Percentiles rank a stretch among this genome's conserved stretches.
Conservation (phyloP, 441 rosid genomes). For the Eutrema salsugineum region DNA sequence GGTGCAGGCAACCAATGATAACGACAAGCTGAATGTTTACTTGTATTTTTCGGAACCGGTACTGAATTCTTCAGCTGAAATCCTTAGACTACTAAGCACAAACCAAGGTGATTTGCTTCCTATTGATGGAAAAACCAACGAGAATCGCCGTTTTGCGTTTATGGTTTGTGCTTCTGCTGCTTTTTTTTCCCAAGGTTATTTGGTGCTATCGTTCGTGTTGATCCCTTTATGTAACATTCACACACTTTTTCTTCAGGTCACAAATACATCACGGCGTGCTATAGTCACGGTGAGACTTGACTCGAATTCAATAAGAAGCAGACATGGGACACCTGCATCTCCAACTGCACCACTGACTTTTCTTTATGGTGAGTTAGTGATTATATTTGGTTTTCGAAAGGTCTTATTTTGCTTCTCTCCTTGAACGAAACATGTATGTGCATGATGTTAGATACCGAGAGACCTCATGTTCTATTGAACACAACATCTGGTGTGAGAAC, state of each 20-base stretch:
- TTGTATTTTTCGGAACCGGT: conserved; percentile 82
- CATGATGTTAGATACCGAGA: conserved; percentile 60
- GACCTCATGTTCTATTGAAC: conserved; percentile 70
- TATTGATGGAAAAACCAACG: conserved; percentile 44
- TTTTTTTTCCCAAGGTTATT: not conserved
- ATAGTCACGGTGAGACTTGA: conserved; percentile 53
- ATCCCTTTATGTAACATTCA: not conserved
- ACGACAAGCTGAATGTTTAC: conserved; percentile 57
- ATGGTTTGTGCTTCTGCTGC: conserved; percentile 44
- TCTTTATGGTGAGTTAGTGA: conserved; percentile 59
- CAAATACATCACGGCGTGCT: conserved; percentile 34
- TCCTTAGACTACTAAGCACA: conserved; percentile 45
- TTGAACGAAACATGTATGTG: not conserved
- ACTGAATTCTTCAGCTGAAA: conserved; percentile 64
- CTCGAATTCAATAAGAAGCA: conserved; percentile 54
- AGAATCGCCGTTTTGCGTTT: conserved; percentile 81
- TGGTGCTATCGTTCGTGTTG: not conserved
- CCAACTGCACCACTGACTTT: conserved; percentile 77
- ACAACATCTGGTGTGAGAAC: conserved; percentile 71
- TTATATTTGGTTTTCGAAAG: not conserved
- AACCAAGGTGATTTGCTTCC: conserved; percentile 69
- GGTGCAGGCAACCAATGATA: conserved; percentile 77
- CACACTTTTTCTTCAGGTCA: conserved; percentile 7
- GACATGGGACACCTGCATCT: conserved; percentile 69
- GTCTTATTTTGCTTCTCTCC: not conserved